Base-by-base conservation (phyloP, 129 eudicot species). In the Ambrosia artemisiifolia region DNA sequence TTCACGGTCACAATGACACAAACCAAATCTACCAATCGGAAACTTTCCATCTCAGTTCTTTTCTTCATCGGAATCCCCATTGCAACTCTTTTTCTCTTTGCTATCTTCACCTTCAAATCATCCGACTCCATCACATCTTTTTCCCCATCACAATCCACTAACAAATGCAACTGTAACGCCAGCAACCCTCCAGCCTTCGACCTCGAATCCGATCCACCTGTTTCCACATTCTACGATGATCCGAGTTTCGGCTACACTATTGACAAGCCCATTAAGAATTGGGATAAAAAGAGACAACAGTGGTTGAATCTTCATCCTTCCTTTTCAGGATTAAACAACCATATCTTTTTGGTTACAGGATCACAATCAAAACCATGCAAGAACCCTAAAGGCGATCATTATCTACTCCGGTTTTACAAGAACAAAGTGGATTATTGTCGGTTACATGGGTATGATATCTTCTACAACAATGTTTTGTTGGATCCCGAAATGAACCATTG, bases 381-480 rank as follows among this genome's bases (percentile, higher is more conserved):
- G 9, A 61, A 53, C 18, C 75, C 66, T 30, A 65, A 65, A 19
- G 84, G 84, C n/a, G 84, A 81, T 50, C 81, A 81, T 59, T 75
- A 50, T 3, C 38, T 81, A 17, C 18, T 80, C 14, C 36, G 73
- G 28, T 75, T 75, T 34, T 81, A 63, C 43, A 33, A 75, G 48
- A 81, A 81, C 14, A 81, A 81, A 70, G 78, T 80, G 1, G 83
- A 80, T 32, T 80, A 80, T 62, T 67, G 84, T 43, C 79, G 84
- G 43, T 62, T 69, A 49, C 85, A 82, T 12, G 82, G 82, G 50
- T 71, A 76, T 68, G 85, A 82, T 47, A 71, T 82, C 6, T 82
- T 82, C 32, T 82, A 82, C 69, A 82, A 82, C 62, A 82, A 77
- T 10, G 82, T 73, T 5, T 60, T 77, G 4, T 34, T 82, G 2